Percentiles rank a stretch among this genome's conserved stretches.
Evolutionary conservation across 2,329 filamentous ascomycete genomes (phyloP).

Genomic region (Exophiala spinifera): DNA sequence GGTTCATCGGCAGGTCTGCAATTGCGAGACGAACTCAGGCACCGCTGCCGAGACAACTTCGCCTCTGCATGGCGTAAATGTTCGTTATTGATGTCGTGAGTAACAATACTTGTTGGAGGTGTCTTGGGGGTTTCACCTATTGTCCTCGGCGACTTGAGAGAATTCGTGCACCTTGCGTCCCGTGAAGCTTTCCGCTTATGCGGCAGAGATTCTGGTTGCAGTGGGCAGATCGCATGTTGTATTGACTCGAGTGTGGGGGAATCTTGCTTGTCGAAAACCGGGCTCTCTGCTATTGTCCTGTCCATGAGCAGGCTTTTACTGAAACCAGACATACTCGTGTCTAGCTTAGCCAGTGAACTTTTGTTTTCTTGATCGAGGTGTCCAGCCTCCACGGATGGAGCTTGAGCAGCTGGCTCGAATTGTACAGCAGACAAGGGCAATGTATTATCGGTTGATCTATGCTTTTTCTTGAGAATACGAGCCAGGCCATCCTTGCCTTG

Average conservation of each 20-base stretch:
- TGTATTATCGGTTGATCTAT: not conserved
- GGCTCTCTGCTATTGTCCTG: not conserved
- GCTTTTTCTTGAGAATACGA: not conserved
- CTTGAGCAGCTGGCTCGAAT: not conserved
- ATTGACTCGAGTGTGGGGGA: not conserved
- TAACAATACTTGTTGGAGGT: not conserved
- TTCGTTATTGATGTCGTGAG: not conserved
- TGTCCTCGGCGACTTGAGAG: conserved; percentile 2
- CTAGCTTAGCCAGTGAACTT: not conserved
- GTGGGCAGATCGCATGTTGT: not conserved
- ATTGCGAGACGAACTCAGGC: not conserved
- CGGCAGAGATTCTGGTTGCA: not conserved
- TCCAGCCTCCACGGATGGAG: not conserved
- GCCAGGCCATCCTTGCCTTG: conserved; percentile 9
- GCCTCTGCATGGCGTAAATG: not conserved
- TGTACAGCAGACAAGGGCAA: not conserved
- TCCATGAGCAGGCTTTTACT: not conserved
- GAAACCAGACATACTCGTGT: not conserved
- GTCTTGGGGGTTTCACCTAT: not conserved
- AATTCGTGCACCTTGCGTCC: conserved; percentile 3
- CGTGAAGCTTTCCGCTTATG: conserved; percentile 14
- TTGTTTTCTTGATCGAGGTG: not conserved
- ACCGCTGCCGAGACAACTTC: not conserved
- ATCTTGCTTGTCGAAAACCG: not conserved
- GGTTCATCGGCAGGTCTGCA: not conserved